Conservation (phyloP, 257 asterid species). For the Ilex aquifolium region DNA sequence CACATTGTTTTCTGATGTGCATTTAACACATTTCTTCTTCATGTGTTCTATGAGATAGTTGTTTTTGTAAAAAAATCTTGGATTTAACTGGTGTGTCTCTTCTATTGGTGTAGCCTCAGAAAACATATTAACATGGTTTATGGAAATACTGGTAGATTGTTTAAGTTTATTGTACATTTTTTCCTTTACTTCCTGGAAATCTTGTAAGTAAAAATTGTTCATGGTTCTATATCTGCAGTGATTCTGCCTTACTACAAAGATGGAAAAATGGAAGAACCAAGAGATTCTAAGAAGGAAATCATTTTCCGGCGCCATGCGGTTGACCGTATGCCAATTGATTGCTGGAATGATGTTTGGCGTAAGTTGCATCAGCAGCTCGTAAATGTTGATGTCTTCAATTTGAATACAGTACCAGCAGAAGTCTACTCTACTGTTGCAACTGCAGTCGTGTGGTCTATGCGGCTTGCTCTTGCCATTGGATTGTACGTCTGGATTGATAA, state of each 20-base stretch:
- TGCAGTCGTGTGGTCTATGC: slow-evolving; percentile 97
- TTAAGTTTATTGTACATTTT: background rate
- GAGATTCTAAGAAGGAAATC: slow-evolving; percentile 41
- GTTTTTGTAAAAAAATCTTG: too few species aligned
- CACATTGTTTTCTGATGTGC: too few species aligned
- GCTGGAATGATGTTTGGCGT: slow-evolving; percentile 98
- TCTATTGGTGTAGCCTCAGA: too few species aligned
- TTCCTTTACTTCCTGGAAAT: background rate
- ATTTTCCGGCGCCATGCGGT: slow-evolving; percentile 81
- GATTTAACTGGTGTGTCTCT: too few species aligned
- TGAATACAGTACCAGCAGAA: slow-evolving; percentile 64
- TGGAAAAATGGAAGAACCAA: slow-evolving; percentile 37
- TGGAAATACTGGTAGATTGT: background rate
- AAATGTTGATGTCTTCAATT: slow-evolving; percentile 79
- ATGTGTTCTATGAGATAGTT: background rate
- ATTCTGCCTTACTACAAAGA: slow-evolving; percentile 85
- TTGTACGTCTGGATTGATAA: slow-evolving; percentile 84
- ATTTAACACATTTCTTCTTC: too few species aligned
- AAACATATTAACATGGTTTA: background rate
- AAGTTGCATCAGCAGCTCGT: slow-evolving; percentile 95
- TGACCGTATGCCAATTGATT: slow-evolving; percentile 87
- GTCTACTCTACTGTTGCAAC: slow-evolving; percentile 76
- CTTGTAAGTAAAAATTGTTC: background rate
- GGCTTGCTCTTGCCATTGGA: slow-evolving; percentile 83
- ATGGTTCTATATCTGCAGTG: slow-evolving; percentile 40